Percentiles rank a stretch among this genome's conserved stretches.
phyloP scores from a whole-genome alignment of 768 basidiomycete species.

The Coprinellus aureogranulatus region DNA sequence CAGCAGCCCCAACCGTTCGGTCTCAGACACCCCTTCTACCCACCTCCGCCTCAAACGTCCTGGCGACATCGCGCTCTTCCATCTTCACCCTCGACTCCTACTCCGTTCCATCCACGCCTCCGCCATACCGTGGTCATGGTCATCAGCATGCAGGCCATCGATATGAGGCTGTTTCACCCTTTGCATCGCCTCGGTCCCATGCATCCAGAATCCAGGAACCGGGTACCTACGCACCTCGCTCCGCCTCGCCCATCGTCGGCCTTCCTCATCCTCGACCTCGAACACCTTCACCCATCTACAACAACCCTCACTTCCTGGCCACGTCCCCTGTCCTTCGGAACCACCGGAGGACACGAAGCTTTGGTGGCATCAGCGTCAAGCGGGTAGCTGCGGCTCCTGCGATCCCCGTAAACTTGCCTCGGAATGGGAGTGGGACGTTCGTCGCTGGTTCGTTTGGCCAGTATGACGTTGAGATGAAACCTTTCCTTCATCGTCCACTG shows the following conservation, averaged over 20 bases:
- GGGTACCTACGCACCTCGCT: neutral
- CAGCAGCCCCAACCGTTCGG: neutral
- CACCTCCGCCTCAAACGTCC: neutral
- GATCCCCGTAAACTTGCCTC: neutral
- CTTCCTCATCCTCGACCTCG: slow-evolving; percentile 2
- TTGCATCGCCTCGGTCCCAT: slow-evolving; percentile 1
- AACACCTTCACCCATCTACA: slow-evolving; percentile 5
- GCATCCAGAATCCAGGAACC: neutral
- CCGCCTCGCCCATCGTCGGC: neutral
- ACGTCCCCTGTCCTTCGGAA: neutral
- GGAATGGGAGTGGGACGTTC: neutral
- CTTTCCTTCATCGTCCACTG: neutral
- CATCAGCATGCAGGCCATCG: neutral
- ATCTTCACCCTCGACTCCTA: neutral
- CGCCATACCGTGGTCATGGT: no score
- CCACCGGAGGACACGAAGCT: slow-evolving; percentile 5
- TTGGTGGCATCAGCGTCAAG: slow-evolving; percentile 2
- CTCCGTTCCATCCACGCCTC: neutral
- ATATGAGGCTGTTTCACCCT: slow-evolving; percentile 2
- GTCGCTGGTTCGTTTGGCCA: neutral
- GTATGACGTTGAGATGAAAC: neutral
- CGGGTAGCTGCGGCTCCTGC: neutral
- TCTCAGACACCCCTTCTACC: neutral
- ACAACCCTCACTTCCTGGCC: slow-evolving; percentile 8
- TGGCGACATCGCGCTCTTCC: slow-evolving; percentile 2